These are phyloP conservation scores for sunflower (Helianthus annuus) DNA, from an alignment of 129 eudicot genomes.

Conservation along the genomic window DNA sequence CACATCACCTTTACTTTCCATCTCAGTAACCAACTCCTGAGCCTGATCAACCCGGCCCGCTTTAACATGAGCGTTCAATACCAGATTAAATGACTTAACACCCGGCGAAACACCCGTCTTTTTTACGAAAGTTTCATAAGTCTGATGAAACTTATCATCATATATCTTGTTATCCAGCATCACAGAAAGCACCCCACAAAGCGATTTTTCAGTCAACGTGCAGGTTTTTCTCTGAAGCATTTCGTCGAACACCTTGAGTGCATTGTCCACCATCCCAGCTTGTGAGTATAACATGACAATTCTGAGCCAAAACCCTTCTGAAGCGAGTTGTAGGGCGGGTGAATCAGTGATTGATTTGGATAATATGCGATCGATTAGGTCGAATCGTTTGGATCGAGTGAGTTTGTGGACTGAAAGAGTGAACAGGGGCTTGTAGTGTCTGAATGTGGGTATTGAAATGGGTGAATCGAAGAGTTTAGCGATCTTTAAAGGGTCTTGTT, in stretches of 20 bases:
- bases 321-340: slow-evolving; percentile 29
- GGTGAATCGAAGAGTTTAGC: slow-evolving; percentile 38
- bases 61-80: slow-evolving; percentile 36
- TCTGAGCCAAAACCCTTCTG: slow-evolving; percentile 48
- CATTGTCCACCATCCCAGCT: slow-evolving; percentile 51
- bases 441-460: no score
- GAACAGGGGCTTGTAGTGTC: no score
- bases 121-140: slow-evolving; percentile 18
- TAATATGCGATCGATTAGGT: slow-evolving; percentile 42
- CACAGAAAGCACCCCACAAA: slow-evolving; percentile 46
- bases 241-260: slow-evolving; percentile 46
- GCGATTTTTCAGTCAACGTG: slow-evolving; percentile 38
- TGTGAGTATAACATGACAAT: slow-evolving; percentile 45
- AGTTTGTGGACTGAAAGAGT: slow-evolving; percentile 45
- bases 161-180: slow-evolving; percentile 36
- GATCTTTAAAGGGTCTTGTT: slow-evolving; percentile 43
- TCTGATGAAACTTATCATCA: slow-evolving; percentile 34
- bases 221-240: slow-evolving; percentile 32
- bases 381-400: slow-evolving; percentile 39
- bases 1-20: slow-evolving; percentile 34
- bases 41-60: slow-evolving; percentile 39
- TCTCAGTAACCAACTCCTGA: slow-evolving; percentile 30
- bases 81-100: slow-evolving; percentile 38
- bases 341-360: slow-evolving; percentile 20
- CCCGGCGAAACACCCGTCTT: slow-evolving; percentile 39